Conservation (phyloP, 768 basidiomycete genomes). For the Leccinellum rugosiceps region DNA sequence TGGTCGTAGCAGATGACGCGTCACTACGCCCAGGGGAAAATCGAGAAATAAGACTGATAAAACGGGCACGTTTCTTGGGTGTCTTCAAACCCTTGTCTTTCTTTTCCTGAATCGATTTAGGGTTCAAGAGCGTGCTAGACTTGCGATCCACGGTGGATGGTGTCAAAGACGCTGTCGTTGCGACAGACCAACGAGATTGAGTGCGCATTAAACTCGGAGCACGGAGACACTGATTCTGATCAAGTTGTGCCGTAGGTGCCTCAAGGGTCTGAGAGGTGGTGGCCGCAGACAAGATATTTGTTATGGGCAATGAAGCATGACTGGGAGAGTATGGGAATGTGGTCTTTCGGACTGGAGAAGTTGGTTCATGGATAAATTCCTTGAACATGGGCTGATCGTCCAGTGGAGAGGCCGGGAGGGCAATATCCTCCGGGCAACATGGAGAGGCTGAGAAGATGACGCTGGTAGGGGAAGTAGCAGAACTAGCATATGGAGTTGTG, state of each 20-base stretch:
- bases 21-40: slow-evolving; percentile 30
- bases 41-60: slow-evolving; percentile 32
- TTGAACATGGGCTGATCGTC: slow-evolving; percentile 7
- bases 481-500: slow-evolving; percentile 23
- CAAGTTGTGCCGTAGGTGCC: not conserved
- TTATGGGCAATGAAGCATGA: slow-evolving; percentile 4
- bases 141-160: slow-evolving; percentile 16
- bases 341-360: slow-evolving; percentile 3
- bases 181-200: slow-evolving; percentile 30
- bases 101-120: slow-evolving; percentile 16
- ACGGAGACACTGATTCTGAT: not conserved
- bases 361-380: not conserved
- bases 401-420: slow-evolving; percentile 25
- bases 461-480: slow-evolving; percentile 21
- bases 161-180: slow-evolving; percentile 29
- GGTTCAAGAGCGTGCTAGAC: not conserved
- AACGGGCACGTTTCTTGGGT: slow-evolving; percentile 30
- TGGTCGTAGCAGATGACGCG: slow-evolving; percentile 2
- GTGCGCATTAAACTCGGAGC: slow-evolving; percentile 2
- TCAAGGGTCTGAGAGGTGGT: not conserved
- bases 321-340: slow-evolving; percentile 7
- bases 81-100: slow-evolving; percentile 24
- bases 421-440: slow-evolving; percentile 25
- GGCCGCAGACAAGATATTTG: slow-evolving; percentile 7
- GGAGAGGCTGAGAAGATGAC: slow-evolving; percentile 12